Evolutionary conservation across 2,329 filamentous ascomycete species (phyloP), one percentile per base, ranked within the genome.

Genomic region (Boeremia exigua): DNA sequence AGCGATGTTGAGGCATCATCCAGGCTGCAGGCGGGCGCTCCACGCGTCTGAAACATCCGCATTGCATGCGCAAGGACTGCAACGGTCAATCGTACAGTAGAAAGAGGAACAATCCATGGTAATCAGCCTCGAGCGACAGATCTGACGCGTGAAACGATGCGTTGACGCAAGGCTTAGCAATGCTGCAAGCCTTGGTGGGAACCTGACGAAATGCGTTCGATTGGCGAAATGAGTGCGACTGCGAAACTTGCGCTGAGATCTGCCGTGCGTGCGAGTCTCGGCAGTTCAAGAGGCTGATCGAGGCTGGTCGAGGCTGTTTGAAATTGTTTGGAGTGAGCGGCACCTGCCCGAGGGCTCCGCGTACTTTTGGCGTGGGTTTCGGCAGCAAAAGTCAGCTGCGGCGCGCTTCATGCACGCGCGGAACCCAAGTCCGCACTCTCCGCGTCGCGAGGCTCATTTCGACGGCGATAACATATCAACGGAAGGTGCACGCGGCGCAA

Each of bases 401-500:
- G 55, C 52, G 52, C 54, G 53, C 56, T 56, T 59, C 48, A 59
- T 65, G 62, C 63, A 67, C 46, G 56, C 34, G 62, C 63, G 64
- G 64, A 62, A 52, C n/a, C 12, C 44, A 54, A 42, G 42, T 3
- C 63, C 59, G 54, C 49, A n/a, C 49, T 52, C 48, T 53, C 54
- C 59, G 39, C 40, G 48, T 57, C 38, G 49, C 54, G 32, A 51
- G 49, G 38, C 49, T 54, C 51, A 39, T 51, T 61, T 62, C 55
- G 43, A 60, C 56, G 58, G 57, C 48, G 15, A 56, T 34, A 45
- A 48, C 29, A n/a, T 25, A 28, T 32, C 12, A 33, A 56, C 32
- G 65, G 65, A 58, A 67, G 57, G 65, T 65, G 46, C 60, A 64
- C 59, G 59, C 66, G 65, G 59, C 23, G 42, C 51, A 55, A 61